These are phyloP conservation scores for Dunaliella sp. DNA, from an alignment of 139 green algal genomes.

Conservation along the genomic window DNA sequence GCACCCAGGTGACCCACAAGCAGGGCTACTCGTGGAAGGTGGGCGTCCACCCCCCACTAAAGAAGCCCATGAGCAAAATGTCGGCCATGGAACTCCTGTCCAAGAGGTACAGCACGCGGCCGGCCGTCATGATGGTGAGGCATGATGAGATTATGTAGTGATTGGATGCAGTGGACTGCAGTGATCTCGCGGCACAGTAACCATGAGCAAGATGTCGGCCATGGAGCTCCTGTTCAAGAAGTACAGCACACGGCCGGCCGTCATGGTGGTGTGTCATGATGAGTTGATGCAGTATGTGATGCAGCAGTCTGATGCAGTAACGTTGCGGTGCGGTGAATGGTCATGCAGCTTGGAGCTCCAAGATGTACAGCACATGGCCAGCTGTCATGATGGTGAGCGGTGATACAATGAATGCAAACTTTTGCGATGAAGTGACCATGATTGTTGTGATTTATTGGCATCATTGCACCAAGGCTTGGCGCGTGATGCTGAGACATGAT, in stretches of 20 bases:
- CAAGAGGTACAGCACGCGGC: background rate
- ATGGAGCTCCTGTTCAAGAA: background rate
- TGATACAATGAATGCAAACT: background rate
- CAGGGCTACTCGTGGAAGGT: background rate
- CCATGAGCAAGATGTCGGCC: background rate
- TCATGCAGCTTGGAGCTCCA: background rate
- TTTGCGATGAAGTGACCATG: background rate
- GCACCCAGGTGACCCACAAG: background rate
- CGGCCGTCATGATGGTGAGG: background rate
- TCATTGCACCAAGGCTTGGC: background rate
- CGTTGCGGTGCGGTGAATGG: background rate
- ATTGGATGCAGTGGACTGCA: background rate
- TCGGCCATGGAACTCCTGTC: background rate
- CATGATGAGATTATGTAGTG: background rate
- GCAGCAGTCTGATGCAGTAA: background rate
- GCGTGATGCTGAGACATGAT: background rate
- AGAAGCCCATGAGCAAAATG: background rate
- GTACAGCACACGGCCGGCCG: background rate
- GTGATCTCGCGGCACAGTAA: too few species aligned
- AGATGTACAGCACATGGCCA: background rate
- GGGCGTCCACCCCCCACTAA: background rate
- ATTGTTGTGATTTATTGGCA: background rate
- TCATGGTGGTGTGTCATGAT: background rate
- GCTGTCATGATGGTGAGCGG: background rate
- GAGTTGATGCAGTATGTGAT: background rate